These are phyloP conservation scores for Tolypocladium tropicale DNA, from an alignment of 2,329 filamentous ascomycete species.

Conservation along the genomic window DNA sequence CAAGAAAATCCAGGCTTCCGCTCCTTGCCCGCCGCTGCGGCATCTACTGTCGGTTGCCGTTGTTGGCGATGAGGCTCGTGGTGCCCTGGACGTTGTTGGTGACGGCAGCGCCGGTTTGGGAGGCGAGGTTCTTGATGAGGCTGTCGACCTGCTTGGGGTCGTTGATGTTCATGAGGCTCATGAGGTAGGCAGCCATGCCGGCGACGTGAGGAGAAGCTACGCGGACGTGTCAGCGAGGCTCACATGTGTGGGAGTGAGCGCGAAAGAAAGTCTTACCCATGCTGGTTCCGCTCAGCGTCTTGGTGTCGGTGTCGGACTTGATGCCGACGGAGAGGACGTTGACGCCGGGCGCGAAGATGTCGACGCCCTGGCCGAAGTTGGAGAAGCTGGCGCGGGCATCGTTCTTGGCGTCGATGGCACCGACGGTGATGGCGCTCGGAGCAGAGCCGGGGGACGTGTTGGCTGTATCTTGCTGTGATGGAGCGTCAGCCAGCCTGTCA, in stretches of 20 bases:
- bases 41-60: constrained; percentile 26
- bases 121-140: constrained; percentile 45
- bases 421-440: constrained; percentile 47
- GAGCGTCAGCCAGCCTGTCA: constrained; percentile 9
- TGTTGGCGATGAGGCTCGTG: constrained; percentile 46
- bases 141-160: constrained; percentile 23
- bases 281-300: constrained; percentile 41
- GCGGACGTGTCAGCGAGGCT: background rate
- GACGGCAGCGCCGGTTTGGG: constrained; percentile 33
- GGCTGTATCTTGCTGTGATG: constrained; percentile 31
- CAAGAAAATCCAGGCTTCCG: background rate
- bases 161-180: constrained; percentile 41
- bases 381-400: constrained; percentile 43
- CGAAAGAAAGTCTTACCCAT: constrained; percentile 34
- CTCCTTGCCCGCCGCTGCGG: background rate
- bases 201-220: constrained; percentile 54
- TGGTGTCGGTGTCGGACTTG: constrained; percentile 32
- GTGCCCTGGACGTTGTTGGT: constrained; percentile 30
- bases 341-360: constrained; percentile 47
- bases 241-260: background rate
- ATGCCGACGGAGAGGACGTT: constrained; percentile 43
- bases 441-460: constrained; percentile 45
- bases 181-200: constrained; percentile 58
- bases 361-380: constrained; percentile 45
- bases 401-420: constrained; percentile 41